Conservation (phyloP, 2,329 filamentous ascomycete genomes). For the Anisogramma anomala region DNA sequence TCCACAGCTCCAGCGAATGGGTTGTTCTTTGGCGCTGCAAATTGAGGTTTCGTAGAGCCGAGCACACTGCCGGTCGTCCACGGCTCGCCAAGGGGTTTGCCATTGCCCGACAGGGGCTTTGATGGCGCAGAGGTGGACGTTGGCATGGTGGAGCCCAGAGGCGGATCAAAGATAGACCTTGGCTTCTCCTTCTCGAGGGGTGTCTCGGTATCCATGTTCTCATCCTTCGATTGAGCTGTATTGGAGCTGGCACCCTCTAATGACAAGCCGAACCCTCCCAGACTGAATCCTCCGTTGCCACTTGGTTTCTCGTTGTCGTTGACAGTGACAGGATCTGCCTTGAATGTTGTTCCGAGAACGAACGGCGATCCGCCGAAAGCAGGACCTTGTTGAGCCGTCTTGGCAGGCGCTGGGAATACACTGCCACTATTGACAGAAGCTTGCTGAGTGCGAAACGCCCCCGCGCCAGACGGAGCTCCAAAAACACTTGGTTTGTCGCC, state of each 20-base stretch:
- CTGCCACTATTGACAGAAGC: constrained; percentile 27
- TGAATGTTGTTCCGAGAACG: constrained; percentile 57
- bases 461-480: constrained; percentile 9
- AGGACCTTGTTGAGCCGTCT: constrained; percentile 25
- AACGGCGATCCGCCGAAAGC: constrained; percentile 46
- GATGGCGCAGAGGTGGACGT: constrained; percentile 38
- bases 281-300: constrained; percentile 40
- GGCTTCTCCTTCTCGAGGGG: constrained; percentile 26
- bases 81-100: neutral
- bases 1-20: constrained; percentile 8
- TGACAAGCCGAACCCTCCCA: constrained; percentile 44
- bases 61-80: neutral
- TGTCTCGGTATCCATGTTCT: constrained; percentile 38
- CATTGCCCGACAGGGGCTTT: constrained; percentile 15
- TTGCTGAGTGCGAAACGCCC: constrained; percentile 19
- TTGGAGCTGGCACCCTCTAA: constrained; percentile 35
- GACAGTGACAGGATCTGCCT: constrained; percentile 48
- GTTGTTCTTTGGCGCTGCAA: constrained; percentile 1
- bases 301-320: constrained; percentile 44
- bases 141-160: constrained; percentile 34
- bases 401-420: constrained; percentile 28
- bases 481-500: neutral
- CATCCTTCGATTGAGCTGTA: constrained; percentile 30
- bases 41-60: neutral
- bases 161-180: constrained; percentile 23